Base-by-base conservation (phyloP, 164 flowering plant genomes). In the Vitis riparia region DNA sequence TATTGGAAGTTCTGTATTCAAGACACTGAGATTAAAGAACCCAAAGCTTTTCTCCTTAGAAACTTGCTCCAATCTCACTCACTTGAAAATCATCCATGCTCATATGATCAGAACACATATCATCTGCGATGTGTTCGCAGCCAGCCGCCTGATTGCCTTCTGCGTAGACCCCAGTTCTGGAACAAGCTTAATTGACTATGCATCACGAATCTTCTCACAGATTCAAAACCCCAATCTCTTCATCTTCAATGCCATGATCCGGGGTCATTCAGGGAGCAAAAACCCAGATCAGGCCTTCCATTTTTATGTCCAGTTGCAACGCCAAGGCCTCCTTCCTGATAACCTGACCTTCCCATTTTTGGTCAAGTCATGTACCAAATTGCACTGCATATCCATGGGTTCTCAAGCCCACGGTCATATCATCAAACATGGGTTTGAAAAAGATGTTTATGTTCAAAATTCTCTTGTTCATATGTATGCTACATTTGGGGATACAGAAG, bases 291-390 rank as follows among this genome's bases (percentile, higher is more conserved):
- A 48, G 67, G 67, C 77, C 17, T 66, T 76, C 49, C 59, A 44
- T 37, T 73, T 79, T 23, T 73, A 76, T 56, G 11, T 62, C 63
- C 69, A 69, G 23, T 49, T 67, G 48, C 65, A 48, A 2, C 19
- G 63, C 3, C 4, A 10, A n/a, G 72, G 68, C 51, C 3, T 76
- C 2, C 16, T 59, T 15, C 79, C 79, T 47, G 78, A 79, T 66
- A 73, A 79, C 32, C 52, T 76, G 23, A 79, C 75, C 8, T 76
- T 76, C 69, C 77, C 80, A 5, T 76, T 68, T 59, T 44, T 79
- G 12, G 52, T 76, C 14, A 79, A 68, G 62, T 69, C 80, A 1
- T 76, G 76, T 71, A 29, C 76, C 19, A 50, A 68, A 16, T 12
- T 65, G 66, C 76, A 57, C 3, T 73, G 58, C 49, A 11, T 61